Conservation (phyloP, 2,329 filamentous ascomycete species). For the Bipolaris zeicola region DNA sequence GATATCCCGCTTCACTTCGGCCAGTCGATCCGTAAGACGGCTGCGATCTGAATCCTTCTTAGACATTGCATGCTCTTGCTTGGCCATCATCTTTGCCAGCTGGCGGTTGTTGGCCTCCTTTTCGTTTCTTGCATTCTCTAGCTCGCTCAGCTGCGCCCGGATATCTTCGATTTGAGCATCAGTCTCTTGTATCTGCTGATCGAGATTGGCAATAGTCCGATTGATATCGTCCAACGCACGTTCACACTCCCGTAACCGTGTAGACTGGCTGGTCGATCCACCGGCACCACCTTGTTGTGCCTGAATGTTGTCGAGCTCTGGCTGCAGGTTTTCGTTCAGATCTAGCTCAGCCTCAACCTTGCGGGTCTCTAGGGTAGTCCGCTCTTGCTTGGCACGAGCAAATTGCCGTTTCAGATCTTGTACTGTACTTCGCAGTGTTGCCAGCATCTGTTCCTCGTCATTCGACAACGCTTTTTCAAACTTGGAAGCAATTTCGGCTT, state of each 20-base stretch:
- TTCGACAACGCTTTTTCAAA: constrained; percentile 89
- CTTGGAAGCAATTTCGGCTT: constrained; percentile 79
- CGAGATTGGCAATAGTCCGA: constrained; percentile 69
- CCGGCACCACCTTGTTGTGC: constrained; percentile 52
- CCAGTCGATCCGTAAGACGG: constrained; percentile 74
- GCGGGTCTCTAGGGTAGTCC: constrained; percentile 76
- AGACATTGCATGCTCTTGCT: constrained; percentile 86
- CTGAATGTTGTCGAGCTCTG: constrained; percentile 80
- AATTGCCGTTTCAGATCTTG: constrained; percentile 78
- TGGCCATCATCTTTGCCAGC: constrained; percentile 77
- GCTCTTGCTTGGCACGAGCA: constrained; percentile 72
- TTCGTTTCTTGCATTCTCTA: constrained; percentile 64
- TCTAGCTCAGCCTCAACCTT: constrained; percentile 87
- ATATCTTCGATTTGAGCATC: constrained; percentile 72
- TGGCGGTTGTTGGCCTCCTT: constrained; percentile 76
- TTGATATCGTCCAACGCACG: constrained; percentile 80
- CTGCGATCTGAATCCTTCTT: constrained; percentile 90
- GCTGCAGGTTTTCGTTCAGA: constrained; percentile 84
- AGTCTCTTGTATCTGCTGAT: constrained; percentile 72
- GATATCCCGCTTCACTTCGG: constrained; percentile 85
- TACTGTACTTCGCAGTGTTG: constrained; percentile 69
- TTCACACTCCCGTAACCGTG: constrained; percentile 76
- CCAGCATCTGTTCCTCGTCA: constrained; percentile 82
- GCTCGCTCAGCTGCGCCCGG: constrained; percentile 59
- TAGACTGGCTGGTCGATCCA: constrained; percentile 59